Evolutionary conservation across 2,329 filamentous ascomycete genomes (phyloP).

Genomic region (Hypoxylon sp.): DNA sequence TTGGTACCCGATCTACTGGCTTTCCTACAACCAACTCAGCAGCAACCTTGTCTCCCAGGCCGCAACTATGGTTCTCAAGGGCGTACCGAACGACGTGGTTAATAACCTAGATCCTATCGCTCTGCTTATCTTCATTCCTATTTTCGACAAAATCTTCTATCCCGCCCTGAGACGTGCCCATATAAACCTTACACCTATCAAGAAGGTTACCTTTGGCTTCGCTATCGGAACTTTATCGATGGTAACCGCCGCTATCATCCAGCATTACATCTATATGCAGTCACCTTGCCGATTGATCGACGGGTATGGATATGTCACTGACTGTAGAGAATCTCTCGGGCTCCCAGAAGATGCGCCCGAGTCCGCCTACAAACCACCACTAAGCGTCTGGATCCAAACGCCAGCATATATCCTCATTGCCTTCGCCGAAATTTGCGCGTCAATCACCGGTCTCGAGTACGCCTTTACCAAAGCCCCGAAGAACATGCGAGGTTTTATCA

Average conservation of each 20-base stretch:
- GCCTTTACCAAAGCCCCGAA: conserved; percentile 81
- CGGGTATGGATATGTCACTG: conserved; percentile 61
- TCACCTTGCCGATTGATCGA: conserved; percentile 71
- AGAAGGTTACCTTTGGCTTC: conserved; percentile 80
- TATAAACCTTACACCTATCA: conserved; percentile 79
- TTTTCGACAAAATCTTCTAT: conserved; percentile 77
- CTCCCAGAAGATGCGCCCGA: conserved; percentile 39
- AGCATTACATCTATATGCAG: conserved; percentile 73
- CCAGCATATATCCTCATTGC: conserved; percentile 63
- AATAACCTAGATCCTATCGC: conserved; percentile 81
- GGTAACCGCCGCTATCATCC: conserved; percentile 68
- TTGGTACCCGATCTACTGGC: conserved; percentile 75
- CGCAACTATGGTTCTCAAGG: conserved; percentile 73
- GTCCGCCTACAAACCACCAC: conserved; percentile 52
- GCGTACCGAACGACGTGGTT: conserved; percentile 82
- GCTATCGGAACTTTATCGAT: conserved; percentile 72
- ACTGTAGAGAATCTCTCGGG: conserved; percentile 44
- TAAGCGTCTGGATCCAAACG: conserved; percentile 74
- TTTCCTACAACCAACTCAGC: conserved; percentile 71
- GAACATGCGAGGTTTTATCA: conserved; percentile 82
- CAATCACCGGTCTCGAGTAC: conserved; percentile 74
- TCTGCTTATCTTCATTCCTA: conserved; percentile 79
- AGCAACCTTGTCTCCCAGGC: conserved; percentile 74
- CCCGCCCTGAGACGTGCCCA: conserved; percentile 72
- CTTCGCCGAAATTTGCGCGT: conserved; percentile 63